Conservation (phyloP, 2,329 filamentous ascomycete species). For the Aspergillus brasiliensis region DNA sequence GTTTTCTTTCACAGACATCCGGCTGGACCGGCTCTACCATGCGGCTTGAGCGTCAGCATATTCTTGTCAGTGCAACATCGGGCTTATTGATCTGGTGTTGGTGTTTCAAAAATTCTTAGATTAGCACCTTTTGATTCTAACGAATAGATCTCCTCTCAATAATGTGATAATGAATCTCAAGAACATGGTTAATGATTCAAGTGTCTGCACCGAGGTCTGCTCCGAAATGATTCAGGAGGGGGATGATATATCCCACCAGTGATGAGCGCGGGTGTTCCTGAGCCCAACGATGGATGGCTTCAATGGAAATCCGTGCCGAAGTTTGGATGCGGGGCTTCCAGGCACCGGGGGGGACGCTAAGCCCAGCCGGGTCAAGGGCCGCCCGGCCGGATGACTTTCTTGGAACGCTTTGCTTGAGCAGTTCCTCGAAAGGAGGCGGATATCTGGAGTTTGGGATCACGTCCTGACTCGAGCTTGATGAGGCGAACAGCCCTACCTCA, state of each 20-base stretch:
- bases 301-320: background rate
- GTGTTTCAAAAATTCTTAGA: background rate
- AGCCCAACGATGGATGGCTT: background rate
- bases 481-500: background rate
- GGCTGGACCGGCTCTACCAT: slow-evolving; percentile 1
- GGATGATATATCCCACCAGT: background rate
- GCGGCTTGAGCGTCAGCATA: background rate
- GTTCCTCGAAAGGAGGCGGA: background rate
- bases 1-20: background rate
- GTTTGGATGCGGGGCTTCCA: slow-evolving; percentile 10
- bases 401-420: background rate
- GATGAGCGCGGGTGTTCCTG: background rate
- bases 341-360: slow-evolving; percentile 6
- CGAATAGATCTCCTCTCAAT: background rate
- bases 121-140: background rate
- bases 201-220: background rate
- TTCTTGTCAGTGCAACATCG: background rate
- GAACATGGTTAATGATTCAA: background rate
- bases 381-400: background rate
- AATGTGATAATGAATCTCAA: background rate
- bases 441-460: background rate
- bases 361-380: background rate
- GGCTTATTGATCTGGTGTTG: background rate
- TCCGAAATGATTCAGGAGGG: background rate
- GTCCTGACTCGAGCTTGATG: no score